A percentile compares a stretch with the other conserved stretches of the same genome.
These are phyloP conservation scores for Peziza echinospora DNA, from an alignment of 495 filamentous ascomycete genomes.

Conservation along the genomic window DNA sequence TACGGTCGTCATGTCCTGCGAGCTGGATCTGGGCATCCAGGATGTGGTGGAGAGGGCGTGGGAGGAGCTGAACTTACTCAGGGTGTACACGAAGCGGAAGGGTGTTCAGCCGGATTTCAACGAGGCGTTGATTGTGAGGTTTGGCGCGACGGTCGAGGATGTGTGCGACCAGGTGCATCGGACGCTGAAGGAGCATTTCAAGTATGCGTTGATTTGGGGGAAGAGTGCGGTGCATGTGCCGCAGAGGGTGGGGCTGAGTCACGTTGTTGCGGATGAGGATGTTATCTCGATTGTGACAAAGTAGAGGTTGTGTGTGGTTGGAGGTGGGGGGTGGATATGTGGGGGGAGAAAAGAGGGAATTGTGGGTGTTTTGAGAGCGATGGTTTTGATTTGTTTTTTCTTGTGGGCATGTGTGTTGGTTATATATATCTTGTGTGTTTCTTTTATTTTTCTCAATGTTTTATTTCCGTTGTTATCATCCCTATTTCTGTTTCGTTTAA, in stretches of 20 bases:
- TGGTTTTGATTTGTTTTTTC: too few relatives aligned
- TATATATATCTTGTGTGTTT: too few relatives aligned
- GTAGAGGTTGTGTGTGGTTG: conserved; percentile 30
- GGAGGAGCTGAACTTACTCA: conserved; percentile 77
- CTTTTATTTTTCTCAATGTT: too few relatives aligned
- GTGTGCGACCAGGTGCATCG: conserved; percentile 93
- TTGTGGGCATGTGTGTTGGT: too few relatives aligned
- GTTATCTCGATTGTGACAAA: conserved; percentile 90
- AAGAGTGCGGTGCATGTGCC: conserved; percentile 86
- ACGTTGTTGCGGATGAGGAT: conserved; percentile 84
- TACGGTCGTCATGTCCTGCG: conserved; percentile 94
- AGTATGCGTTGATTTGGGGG: conserved; percentile 96
- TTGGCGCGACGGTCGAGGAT: conserved; percentile 76
- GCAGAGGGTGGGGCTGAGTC: conserved; percentile 73
- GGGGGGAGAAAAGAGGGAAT: too few relatives aligned
- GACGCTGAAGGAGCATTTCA: conserved; percentile 92
- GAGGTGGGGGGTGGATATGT: not conserved
- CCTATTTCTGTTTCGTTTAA: too few relatives aligned
- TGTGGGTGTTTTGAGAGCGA: too few relatives aligned
- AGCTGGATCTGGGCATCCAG: conserved; percentile 87
- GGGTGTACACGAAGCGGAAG: conserved; percentile 93
- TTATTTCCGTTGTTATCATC: too few relatives aligned
- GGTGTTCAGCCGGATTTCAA: conserved; percentile 75
- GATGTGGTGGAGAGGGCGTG: conserved; percentile 91
- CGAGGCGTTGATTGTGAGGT: conserved; percentile 84